A percentile compares a stretch with the other conserved stretches of the same genome.
phyloP scores from a whole-genome alignment of 1,139 yeast genomes.

The Kodamaea anthophila region DNA sequence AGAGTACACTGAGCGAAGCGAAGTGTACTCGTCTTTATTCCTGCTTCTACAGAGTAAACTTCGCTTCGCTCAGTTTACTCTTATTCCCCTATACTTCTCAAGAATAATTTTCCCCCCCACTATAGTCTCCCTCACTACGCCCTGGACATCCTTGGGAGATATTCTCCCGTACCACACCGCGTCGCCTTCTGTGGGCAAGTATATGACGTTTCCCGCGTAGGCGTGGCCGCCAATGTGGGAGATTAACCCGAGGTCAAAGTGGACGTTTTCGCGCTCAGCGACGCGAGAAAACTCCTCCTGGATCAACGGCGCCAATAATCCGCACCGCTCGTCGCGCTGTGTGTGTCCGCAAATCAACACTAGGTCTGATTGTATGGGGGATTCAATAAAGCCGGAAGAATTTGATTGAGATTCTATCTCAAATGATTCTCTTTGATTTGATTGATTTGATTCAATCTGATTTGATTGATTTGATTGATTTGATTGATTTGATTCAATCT shows the following conservation, averaged over 20 bases:
- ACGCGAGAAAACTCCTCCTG: slow-evolving; percentile 44
- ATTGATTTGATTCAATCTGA: neutral
- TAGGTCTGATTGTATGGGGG: slow-evolving; percentile 17
- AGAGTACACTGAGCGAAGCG: too few species aligned
- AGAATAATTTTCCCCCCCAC: slow-evolving; percentile 41
- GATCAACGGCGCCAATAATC: slow-evolving; percentile 53
- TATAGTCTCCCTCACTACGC: slow-evolving; percentile 52
- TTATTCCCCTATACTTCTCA: slow-evolving; percentile 47
- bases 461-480: neutral
- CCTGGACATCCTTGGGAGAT: slow-evolving; percentile 58
- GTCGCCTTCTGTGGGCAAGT: slow-evolving; percentile 37
- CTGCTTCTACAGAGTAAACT: neutral
- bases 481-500: too few species aligned
- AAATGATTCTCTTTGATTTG: neutral
- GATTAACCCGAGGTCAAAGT: slow-evolving; percentile 46
- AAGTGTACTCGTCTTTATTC: neutral
- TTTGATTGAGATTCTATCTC: too few species aligned
- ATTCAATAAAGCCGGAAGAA: slow-evolving; percentile 17
- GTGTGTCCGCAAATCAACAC: slow-evolving; percentile 63
- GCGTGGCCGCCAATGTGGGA: slow-evolving; percentile 78
- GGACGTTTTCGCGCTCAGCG: slow-evolving; percentile 20
- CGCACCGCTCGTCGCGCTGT: slow-evolving; percentile 61
- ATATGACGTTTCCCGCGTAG: slow-evolving; percentile 69
- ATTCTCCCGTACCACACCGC: slow-evolving; percentile 70
- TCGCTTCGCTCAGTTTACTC: slow-evolving; percentile 1